Percentiles rank a stretch among this genome's conserved stretches.
Evolutionary conservation across 2,329 filamentous ascomycete genomes (phyloP).

Genomic region (Ophiostoma populinum): DNA sequence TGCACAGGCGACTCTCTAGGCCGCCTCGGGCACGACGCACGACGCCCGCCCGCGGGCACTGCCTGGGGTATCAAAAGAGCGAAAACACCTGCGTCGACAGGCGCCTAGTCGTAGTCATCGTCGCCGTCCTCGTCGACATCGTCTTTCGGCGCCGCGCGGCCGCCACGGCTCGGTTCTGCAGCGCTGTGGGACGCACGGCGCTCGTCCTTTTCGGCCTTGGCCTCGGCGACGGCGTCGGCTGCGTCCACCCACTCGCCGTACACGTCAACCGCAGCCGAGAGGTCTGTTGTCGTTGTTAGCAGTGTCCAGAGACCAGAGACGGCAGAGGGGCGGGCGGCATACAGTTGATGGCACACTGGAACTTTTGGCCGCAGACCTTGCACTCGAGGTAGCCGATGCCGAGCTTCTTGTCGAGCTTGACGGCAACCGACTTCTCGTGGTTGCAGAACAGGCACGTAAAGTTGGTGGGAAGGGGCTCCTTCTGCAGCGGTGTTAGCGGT

Average conservation of each 20-base stretch:
- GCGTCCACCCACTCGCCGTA: constrained; percentile 98
- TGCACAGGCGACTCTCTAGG: too few relatives aligned
- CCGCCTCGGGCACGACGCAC: too few relatives aligned
- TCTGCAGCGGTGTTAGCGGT: constrained; percentile 21
- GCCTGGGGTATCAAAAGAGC: too few relatives aligned
- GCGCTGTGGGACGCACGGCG: constrained; percentile 1
- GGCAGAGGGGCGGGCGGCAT: constrained; percentile 22
- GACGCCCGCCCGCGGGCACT: too few relatives aligned
- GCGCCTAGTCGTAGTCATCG: constrained; percentile 31
- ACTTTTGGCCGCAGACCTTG: constrained; percentile 85
- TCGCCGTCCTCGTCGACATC: constrained; percentile 25
- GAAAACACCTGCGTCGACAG: too few relatives aligned
- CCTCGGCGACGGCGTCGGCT: constrained; percentile 35
- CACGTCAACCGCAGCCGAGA: constrained; percentile 83
- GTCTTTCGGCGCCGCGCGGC: constrained; percentile 4
- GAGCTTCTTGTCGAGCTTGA: constrained; percentile 87
- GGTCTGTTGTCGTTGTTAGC: constrained; percentile 48
- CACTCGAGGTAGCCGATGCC: constrained; percentile 74
- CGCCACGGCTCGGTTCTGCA: constrained; percentile 4
- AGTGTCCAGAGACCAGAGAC: too few relatives aligned
- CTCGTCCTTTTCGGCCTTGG: constrained; percentile 16
- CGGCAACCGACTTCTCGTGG: constrained; percentile 79
- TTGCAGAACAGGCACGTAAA: constrained; percentile 98
- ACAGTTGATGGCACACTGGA: constrained; percentile 91
- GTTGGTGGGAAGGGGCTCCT: constrained; percentile 58